Evolutionary conservation across 2,329 filamentous ascomycete species (phyloP), one percentile per base, ranked within the genome.

Genomic region (Claviceps maximensis): DNA sequence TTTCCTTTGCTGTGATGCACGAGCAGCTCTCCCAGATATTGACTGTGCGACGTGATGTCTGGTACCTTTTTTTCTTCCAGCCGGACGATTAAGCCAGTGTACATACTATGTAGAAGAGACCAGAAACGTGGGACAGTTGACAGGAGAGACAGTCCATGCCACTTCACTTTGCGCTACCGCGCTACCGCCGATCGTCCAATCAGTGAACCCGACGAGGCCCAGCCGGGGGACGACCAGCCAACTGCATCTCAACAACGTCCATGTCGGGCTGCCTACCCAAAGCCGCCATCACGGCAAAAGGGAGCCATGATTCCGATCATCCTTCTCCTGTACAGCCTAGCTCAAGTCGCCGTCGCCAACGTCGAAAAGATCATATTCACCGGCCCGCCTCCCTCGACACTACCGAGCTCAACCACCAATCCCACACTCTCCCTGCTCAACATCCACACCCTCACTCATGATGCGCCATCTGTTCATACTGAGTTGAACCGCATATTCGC

Each of bases 291-390:
- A 19, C 15, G 42, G 44, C 25, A 49, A 21, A 21, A 21, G 15
- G 23, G 12, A 48, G 23, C 46, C 51, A 40, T 49, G 23, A 15
- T 53, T 8, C 17, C 45, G 6, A 29, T 31, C 21, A 15, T 55
- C 4, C 44, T 50, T 46, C 51, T 51, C n/a, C 23, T 50, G 6
- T 51, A 27, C 47, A 38, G 42, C 19, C 50, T 54, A 19, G 48
- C 59, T 5, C 42, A 55, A 13, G 13, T 60, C n/a, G 60, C 53
- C 36, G 36, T 58, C 23, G 89, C 86, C 66, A 97, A 98, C 67
- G 85, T 86, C 53, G 93, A 97, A 67, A 98, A 98, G 71, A 76
- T 80, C 60, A 88, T 97, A 62, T 97, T 98, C 71, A 73, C 85
- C 38, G 89, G 80, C 23, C 89, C 90, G 12, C 64, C 71, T 33